These are phyloP conservation scores for Yamadazyma aaseri DNA, from an alignment of 1,139 yeast species.

Conservation along the genomic window DNA sequence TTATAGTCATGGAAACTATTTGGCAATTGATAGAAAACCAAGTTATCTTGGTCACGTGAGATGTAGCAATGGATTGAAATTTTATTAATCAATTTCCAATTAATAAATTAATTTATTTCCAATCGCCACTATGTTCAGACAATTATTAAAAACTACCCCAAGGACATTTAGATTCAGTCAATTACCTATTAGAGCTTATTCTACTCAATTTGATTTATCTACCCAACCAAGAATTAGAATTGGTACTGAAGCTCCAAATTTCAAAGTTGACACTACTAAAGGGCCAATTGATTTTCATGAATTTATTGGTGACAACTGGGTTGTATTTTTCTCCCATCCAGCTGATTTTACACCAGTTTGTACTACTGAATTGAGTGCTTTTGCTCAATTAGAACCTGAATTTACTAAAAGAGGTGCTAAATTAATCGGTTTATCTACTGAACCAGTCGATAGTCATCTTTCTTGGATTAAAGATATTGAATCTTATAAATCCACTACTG, in stretches of 20 bases:
- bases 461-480: constrained; percentile 84
- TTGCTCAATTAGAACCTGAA: constrained; percentile 79
- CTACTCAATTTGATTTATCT: constrained; percentile 49
- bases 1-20: not conserved
- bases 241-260: constrained; percentile 80
- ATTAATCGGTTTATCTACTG: constrained; percentile 80
- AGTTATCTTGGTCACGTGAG: constrained; percentile 7
- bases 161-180: constrained; percentile 11
- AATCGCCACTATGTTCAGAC: constrained; percentile 16
- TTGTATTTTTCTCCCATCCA: constrained; percentile 84
- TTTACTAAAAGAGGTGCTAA: constrained; percentile 78
- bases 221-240: constrained; percentile 68
- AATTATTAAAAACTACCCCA: constrained; percentile 13
- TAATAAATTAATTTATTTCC: not conserved
- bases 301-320: constrained; percentile 79
- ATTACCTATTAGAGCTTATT: constrained; percentile 7
- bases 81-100: not conserved
- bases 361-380: constrained; percentile 92
- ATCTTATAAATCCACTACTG: constrained; percentile 65
- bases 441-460: constrained; percentile 52
- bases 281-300: constrained; percentile 78
- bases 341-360: constrained; percentile 95
- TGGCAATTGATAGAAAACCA: not conserved
- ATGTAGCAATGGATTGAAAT: constrained; percentile 9
- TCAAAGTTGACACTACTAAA: constrained; percentile 67